A percentile compares a stretch with the other conserved stretches of the same genome.
Evolutionary conservation across 148 eudicot genomes (phyloP).

Genomic region (Chenopodium berlandieri): DNA sequence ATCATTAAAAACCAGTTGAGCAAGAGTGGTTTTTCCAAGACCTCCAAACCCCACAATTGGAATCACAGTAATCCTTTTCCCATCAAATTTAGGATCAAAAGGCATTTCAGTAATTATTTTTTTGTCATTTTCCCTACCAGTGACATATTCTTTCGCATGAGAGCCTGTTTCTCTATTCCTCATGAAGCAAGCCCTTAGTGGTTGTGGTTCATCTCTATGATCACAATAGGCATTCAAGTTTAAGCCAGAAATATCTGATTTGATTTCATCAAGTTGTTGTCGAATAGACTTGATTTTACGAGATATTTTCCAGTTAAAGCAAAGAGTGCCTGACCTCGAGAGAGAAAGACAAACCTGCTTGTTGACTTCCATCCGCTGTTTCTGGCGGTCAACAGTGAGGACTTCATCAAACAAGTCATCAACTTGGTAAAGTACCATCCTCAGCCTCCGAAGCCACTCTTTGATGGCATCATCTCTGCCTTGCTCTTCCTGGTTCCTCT

Average conservation of each 20-base stretch:
- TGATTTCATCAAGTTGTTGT: slow-evolving; percentile 3
- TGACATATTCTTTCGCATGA: slow-evolving; percentile 1
- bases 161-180: slow-evolving; percentile 6
- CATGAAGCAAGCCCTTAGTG: background rate
- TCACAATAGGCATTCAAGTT: background rate
- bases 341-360: background rate
- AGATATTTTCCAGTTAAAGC: no score
- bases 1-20: no score
- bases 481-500: background rate
- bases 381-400: background rate
- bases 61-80: no score
- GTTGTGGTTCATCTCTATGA: background rate
- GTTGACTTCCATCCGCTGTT: background rate
- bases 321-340: background rate
- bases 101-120: background rate
- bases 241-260: slow-evolving; percentile 4
- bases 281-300: no score
- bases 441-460: background rate
- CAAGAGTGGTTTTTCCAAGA: no score
- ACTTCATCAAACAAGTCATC: slow-evolving; percentile 14
- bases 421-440: slow-evolving; percentile 2
- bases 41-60: no score
- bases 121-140: slow-evolving; percentile 10
- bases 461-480: background rate
- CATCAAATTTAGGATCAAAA: background rate